Evolutionary conservation across 495 filamentous ascomycete species (phyloP), one percentile per base, ranked within the genome.

Genomic region (Oleoguttula mirabilis): DNA sequence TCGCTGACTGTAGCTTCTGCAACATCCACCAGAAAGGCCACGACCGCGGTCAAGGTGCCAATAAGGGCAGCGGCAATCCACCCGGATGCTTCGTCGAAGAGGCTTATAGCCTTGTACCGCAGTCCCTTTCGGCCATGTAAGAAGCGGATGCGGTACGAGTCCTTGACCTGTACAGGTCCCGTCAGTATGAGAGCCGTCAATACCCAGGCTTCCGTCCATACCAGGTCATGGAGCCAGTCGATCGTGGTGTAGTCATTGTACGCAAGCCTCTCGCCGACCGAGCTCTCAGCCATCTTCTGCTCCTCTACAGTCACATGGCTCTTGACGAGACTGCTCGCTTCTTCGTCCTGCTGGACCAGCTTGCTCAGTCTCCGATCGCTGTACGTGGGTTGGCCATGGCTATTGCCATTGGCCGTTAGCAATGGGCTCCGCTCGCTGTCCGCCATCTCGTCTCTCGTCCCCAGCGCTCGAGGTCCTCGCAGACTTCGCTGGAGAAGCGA

Each of bases 171-270:
- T 38, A 34, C 14, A 15, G 4, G n/a, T 41, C 35, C 6, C n/a
- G n/a, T n/a, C n/a, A n/a, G n/a, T n/a, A n/a, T n/a, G n/a, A n/a
- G n/a, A n/a, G n/a, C n/a, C 10, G 10, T 35, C 15, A 14, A 8
- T 14, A 19, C 14, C 32, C 5, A 5, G 5, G n/a, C 2, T 7
- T n/a, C n/a, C n/a, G n/a, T n/a, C n/a, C 51, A 15, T 48, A 71
- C 71, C 43, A 76, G 52, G 47, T 75, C 72, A 52, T 75, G 72
- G 37, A 75, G 61, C 69, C 70, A 75, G 54, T 76, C 72, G 48
- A 73, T 70, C 2, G 70, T 73, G 4, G 67, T 68, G 52, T 75
- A 75, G 45, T 71, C 66, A 55, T 73, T 72, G 55, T 75, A 76
- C 5, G 68, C 68, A 35, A 76, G 50, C 16, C 72, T 55, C 51